phyloP scores from a whole-genome alignment of 1,284 basidiomycete genomes.

The Mycosarcoma maydis region DNA sequence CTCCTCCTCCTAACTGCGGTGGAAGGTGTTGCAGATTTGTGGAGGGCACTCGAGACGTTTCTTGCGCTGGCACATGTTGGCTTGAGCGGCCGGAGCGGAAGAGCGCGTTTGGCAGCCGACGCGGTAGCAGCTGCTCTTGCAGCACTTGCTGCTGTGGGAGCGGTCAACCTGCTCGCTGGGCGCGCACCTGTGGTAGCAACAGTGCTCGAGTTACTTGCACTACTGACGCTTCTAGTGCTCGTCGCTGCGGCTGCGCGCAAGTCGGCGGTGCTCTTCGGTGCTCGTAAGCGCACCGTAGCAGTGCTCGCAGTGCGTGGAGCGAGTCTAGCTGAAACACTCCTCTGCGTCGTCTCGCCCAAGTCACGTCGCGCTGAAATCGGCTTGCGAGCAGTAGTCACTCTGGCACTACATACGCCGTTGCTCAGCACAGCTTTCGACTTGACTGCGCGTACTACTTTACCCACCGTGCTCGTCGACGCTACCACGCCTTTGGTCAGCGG shows the following conservation, averaged over 20 bases:
- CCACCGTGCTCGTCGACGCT: neutral
- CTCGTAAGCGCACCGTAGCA: slow-evolving; percentile 4
- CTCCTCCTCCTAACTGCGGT: slow-evolving; percentile 5
- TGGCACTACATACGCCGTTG: neutral
- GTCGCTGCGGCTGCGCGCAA: slow-evolving; percentile 2
- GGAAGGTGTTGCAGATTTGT: too few relatives aligned
- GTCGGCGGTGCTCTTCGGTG: slow-evolving; percentile 23
- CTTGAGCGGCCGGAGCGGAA: too few relatives aligned
- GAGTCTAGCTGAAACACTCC: slow-evolving; percentile 18
- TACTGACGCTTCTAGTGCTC: neutral
- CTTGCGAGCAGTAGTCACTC: slow-evolving; percentile 4
- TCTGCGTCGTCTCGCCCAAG: neutral
- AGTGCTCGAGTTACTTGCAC: slow-evolving; percentile 10
- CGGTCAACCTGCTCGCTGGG: slow-evolving; percentile 25
- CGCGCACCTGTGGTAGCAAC: slow-evolving; percentile 7
- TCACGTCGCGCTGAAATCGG: neutral
- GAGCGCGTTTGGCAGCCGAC: too few relatives aligned
- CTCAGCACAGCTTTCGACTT: slow-evolving; percentile 7
- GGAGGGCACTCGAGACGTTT: too few relatives aligned
- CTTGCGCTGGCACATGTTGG: too few relatives aligned
- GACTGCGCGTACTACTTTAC: slow-evolving; percentile 8
- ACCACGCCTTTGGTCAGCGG: neutral
- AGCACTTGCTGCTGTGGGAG: slow-evolving; percentile 33
- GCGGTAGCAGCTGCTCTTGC: slow-evolving; percentile 24
- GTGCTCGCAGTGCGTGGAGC: neutral